A percentile compares a stretch with the other conserved stretches of the same genome.
These are phyloP conservation scores for Ceratocystis variospora DNA, from an alignment of 2,329 filamentous ascomycete species.

Conservation along the genomic window DNA sequence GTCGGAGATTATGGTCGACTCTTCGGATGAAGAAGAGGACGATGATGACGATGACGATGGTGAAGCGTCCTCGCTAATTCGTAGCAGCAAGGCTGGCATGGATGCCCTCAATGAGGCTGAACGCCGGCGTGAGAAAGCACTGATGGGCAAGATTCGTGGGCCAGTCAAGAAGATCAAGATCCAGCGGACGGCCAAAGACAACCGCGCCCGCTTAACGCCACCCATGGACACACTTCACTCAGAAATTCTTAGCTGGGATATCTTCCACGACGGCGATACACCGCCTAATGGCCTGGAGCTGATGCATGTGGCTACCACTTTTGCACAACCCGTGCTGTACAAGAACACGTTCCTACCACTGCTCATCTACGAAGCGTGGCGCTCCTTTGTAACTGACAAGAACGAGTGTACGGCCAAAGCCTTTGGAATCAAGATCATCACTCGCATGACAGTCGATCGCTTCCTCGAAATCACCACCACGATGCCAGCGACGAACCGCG, in stretches of 20 bases:
- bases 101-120: slow-evolving; percentile 39
- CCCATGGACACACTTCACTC: slow-evolving; percentile 76
- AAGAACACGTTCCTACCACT: slow-evolving; percentile 82
- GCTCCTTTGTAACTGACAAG: slow-evolving; percentile 77
- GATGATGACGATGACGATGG: slow-evolving; percentile 45
- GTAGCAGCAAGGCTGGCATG: slow-evolving; percentile 32
- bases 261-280: slow-evolving; percentile 77
- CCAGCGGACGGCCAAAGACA: slow-evolving; percentile 74
- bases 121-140: slow-evolving; percentile 31
- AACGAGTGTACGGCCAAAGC: slow-evolving; percentile 70
- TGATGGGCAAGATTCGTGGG: slow-evolving; percentile 45
- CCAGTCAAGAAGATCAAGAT: slow-evolving; percentile 77
- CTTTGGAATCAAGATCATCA: slow-evolving; percentile 78
- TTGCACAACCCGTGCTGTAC: slow-evolving; percentile 63
- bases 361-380: slow-evolving; percentile 87
- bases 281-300: slow-evolving; percentile 67
- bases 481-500: slow-evolving; percentile 42
- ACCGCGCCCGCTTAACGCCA: slow-evolving; percentile 81
- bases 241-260: slow-evolving; percentile 84
- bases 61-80: slow-evolving; percentile 34
- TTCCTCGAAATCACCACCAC: slow-evolving; percentile 84
- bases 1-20: slow-evolving; percentile 75
- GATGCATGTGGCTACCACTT: slow-evolving; percentile 61
- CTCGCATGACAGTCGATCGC: slow-evolving; percentile 77
- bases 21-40: slow-evolving; percentile 56